Conservation (phyloP, 352 stramenopile species). For the Aphanomyces invadans region DNA sequence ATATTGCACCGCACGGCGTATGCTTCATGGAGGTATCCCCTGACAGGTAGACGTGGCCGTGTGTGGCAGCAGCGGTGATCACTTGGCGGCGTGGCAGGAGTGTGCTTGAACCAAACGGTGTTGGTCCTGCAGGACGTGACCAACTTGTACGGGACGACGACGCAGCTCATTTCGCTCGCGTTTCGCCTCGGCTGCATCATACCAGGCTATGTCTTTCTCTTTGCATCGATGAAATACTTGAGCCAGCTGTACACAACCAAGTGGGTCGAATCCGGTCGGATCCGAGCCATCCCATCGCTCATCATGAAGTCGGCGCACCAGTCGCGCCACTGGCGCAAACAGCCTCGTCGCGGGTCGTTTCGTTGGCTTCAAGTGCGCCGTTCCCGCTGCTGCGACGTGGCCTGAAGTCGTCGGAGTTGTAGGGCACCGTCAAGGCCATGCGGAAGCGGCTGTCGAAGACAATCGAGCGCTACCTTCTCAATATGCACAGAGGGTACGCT, state of each 20-base stretch:
- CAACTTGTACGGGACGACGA: conserved; percentile 18
- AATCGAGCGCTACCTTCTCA: conserved; percentile 33
- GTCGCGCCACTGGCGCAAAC: background rate
- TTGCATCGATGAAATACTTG: conserved; percentile 54
- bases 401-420: background rate
- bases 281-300: background rate
- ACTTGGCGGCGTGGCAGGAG: conserved; percentile 28
- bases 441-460: background rate
- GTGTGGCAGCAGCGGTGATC: background rate
- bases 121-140: conserved; percentile 63
- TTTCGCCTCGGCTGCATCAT: conserved; percentile 58
- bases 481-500: conserved; percentile 66
- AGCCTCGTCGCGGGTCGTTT: background rate
- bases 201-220: conserved; percentile 45
- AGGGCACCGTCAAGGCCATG: background rate
- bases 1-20: conserved; percentile 60
- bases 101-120: conserved; percentile 64
- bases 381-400: no score
- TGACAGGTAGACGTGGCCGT: conserved; percentile 23
- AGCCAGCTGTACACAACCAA: conserved; percentile 44
- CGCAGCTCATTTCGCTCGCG: conserved; percentile 38
- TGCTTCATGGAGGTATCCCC: conserved; percentile 57
- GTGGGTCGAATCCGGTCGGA: background rate
- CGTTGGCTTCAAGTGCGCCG: no score
- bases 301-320: background rate